A percentile compares a stretch with the other conserved stretches of the same genome.
Conservation (phyloP, 768 basidiomycete species). For the Aureoboletus auriporus region DNA sequence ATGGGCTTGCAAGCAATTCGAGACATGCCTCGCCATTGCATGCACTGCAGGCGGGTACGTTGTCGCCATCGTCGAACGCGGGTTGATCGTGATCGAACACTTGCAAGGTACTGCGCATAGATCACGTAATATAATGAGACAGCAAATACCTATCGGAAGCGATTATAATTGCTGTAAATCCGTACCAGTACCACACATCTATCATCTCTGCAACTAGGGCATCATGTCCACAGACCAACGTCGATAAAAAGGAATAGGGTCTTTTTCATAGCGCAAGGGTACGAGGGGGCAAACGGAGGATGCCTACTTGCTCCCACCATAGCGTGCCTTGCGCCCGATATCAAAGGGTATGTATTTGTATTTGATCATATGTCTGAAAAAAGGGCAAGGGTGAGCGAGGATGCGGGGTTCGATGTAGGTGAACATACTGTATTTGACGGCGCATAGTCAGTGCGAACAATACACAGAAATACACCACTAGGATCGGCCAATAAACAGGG, state of each 20-base stretch:
- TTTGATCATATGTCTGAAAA: conserved; percentile 93
- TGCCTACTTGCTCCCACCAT: conserved; percentile 54
- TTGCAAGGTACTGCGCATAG: neutral
- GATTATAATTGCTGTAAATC: conserved; percentile 28
- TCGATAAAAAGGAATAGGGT: neutral
- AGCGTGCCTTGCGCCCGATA: conserved; percentile 88
- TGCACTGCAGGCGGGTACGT: conserved; percentile 32
- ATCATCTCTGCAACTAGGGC: conserved; percentile 12
- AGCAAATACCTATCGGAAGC: conserved; percentile 5
- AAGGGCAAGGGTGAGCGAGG: conserved; percentile 6
- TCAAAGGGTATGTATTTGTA: conserved; percentile 98
- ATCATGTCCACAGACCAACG: conserved; percentile 9
- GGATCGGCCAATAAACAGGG: conserved; percentile 99
- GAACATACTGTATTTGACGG: conserved; percentile 85
- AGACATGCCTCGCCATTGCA: conserved; percentile 38
- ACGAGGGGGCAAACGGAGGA: neutral
- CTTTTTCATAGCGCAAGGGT: conserved; percentile 2
- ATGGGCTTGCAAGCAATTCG: conserved; percentile 32
- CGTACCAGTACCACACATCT: conserved; percentile 24
- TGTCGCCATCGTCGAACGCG: conserved; percentile 16
- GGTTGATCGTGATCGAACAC: neutral
- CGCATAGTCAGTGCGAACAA: conserved; percentile 95
- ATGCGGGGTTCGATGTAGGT: neutral
- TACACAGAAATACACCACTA: conserved; percentile 94
- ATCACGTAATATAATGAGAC: conserved; percentile 16